Evolutionary conservation across 2,329 filamentous ascomycete species (phyloP).

Genomic region (Hymenoscyphus infarciens): DNA sequence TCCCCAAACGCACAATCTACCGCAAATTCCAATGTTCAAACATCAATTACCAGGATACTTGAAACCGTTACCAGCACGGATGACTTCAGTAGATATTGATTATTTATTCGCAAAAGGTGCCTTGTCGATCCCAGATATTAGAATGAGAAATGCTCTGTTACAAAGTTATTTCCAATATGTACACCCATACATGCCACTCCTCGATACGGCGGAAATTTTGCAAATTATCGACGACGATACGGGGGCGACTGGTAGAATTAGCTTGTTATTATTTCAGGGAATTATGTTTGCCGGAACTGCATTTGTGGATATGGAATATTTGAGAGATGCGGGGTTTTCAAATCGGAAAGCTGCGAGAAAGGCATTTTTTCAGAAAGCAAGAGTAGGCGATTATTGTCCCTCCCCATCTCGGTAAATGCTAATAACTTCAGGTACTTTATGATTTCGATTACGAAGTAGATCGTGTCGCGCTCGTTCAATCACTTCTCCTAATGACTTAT

Average conservation of each 20-base stretch:
- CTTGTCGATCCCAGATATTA: conserved; percentile 66
- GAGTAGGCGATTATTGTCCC: conserved; percentile 51
- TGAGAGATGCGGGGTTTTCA: conserved; percentile 73
- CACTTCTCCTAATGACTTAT: conserved; percentile 87
- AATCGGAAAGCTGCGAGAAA: conserved; percentile 80
- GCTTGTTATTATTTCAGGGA: conserved; percentile 85
- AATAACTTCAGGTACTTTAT: conserved; percentile 65
- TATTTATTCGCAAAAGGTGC: conserved; percentile 85
- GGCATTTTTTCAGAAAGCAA: conserved; percentile 83
- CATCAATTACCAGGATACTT: conserved; percentile 61
- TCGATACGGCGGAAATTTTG: conserved; percentile 64
- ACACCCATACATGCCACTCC: conserved; percentile 87
- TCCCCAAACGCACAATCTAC: not conserved
- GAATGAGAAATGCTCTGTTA: conserved; percentile 75
- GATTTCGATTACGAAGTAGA: conserved; percentile 95
- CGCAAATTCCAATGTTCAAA: conserved; percentile 18
- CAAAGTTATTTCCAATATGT: conserved; percentile 84
- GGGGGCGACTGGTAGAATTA: conserved; percentile 68
- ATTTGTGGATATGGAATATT: conserved; percentile 75
- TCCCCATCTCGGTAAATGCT: conserved; percentile 14
- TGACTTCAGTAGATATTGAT: conserved; percentile 75
- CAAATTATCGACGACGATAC: conserved; percentile 61
- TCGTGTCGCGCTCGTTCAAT: conserved; percentile 83
- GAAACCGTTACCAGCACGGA: conserved; percentile 71
- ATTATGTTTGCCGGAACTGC: conserved; percentile 92